phyloP scores from a whole-genome alignment of 2,329 filamentous ascomycete genomes.

The Aureobasidium sp. region DNA sequence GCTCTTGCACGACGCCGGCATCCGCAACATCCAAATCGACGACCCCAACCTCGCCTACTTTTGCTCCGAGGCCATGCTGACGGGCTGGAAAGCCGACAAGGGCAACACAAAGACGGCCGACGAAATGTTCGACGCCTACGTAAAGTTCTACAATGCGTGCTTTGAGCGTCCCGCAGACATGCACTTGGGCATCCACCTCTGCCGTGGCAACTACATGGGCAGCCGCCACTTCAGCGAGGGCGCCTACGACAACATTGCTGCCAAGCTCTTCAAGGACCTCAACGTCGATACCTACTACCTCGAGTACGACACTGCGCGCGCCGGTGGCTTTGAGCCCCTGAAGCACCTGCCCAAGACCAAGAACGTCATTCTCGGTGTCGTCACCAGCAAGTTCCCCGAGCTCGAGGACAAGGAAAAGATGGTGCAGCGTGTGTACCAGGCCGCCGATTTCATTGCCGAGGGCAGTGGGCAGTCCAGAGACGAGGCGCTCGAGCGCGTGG shows the following conservation, averaged over 20 bases:
- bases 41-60: conserved; percentile 48
- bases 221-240: conserved; percentile 37
- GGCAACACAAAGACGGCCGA: conserved; percentile 59
- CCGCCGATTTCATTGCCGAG: conserved; percentile 59
- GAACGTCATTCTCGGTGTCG: conserved; percentile 36
- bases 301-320: conserved; percentile 38
- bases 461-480: conserved; percentile 56
- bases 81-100: conserved; percentile 58
- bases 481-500: conserved; percentile 59
- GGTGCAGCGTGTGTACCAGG: conserved; percentile 33
- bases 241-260: conserved; percentile 26
- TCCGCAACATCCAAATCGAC: conserved; percentile 38
- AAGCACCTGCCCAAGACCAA: conserved; percentile 34
- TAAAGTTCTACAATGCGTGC: conserved; percentile 65
- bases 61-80: conserved; percentile 61
- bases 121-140: conserved; percentile 64
- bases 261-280: conserved; percentile 27
- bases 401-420: conserved; percentile 37
- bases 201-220: conserved; percentile 41
- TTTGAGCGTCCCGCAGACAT: conserved; percentile 59
- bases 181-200: conserved; percentile 69
- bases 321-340: conserved; percentile 37
- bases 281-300: conserved; percentile 31
- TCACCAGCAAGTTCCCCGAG: conserved; percentile 37
- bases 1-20: conserved; percentile 32